phyloP scores from a whole-genome alignment of 83 land plant species.

The Diphasiastrum complanatum region DNA sequence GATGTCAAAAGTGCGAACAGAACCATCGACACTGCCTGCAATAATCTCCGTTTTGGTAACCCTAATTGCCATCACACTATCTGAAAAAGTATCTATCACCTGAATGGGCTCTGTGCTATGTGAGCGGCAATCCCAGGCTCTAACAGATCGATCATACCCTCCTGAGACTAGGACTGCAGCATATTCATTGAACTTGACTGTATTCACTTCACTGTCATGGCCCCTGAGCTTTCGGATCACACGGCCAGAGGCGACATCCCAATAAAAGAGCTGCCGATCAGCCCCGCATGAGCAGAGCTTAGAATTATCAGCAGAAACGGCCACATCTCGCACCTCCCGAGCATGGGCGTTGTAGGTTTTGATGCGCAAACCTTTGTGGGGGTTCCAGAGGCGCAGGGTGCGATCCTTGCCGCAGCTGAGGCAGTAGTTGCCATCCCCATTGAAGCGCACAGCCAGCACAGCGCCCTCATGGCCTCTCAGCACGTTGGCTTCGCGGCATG shows the following conservation, averaged over 20 bases:
- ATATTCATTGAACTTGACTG: slow-evolving; percentile 89
- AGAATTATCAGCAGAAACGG: slow-evolving; percentile 79
- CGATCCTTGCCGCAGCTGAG: slow-evolving; percentile 94
- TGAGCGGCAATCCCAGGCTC: slow-evolving; percentile 97
- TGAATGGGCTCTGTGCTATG: slow-evolving; percentile 95
- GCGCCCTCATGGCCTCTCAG: slow-evolving; percentile 91
- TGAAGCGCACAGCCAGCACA: slow-evolving; percentile 91
- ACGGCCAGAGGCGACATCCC: slow-evolving; percentile 88
- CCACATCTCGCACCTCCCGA: slow-evolving; percentile 94
- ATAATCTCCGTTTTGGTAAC: slow-evolving; percentile 85
- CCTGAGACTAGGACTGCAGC: slow-evolving; percentile 78
- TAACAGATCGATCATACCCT: slow-evolving; percentile 90
- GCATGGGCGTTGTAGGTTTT: slow-evolving; percentile 90
- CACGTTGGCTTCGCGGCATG: slow-evolving; percentile 56
- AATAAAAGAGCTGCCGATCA: slow-evolving; percentile 82
- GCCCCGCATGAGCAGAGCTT: slow-evolving; percentile 90
- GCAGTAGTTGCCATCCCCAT: slow-evolving; percentile 87
- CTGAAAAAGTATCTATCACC: slow-evolving; percentile 89
- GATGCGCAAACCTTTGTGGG: slow-evolving; percentile 74
- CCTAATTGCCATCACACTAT: slow-evolving; percentile 90
- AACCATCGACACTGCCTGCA: slow-evolving; percentile 97
- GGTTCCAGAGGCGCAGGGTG: slow-evolving; percentile 92
- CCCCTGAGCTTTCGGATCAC: slow-evolving; percentile 95
- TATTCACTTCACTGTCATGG: slow-evolving; percentile 97
- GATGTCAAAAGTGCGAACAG: slow-evolving; percentile 95